Base-by-base conservation (phyloP, 352 stramenopile genomes). In the Phytophthora parvispora region DNA sequence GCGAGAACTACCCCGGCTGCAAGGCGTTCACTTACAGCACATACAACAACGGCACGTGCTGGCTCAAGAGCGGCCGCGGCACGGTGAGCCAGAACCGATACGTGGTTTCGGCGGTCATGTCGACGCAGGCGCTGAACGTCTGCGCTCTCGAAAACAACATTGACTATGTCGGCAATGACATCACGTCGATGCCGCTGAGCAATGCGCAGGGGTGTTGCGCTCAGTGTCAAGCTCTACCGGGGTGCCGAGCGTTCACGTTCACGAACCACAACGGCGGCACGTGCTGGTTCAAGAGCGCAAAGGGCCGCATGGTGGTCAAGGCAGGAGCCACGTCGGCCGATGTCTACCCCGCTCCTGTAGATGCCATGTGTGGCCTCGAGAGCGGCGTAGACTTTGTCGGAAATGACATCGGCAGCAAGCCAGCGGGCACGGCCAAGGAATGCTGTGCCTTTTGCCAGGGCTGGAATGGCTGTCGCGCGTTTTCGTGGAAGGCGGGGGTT, bases 261-360 rank as follows among this genome's bases (percentile, higher is more conserved):
- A 67, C 24, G 36, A 73, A 77, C 42, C 64, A 54, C 65, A 74
- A 75, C 22, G 69, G 69, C 25, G 80, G 80, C 20, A 83, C 73
- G 32, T 88, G 80, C 70, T 89, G 75, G 75, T 64, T 89, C 61
- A 86, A 89, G 76, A 82, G 63, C 22, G 28, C 32, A 34, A 76
- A 79, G 52, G 66, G 67, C 29, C 40, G 42, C 45, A 61, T 63
- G 52, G 32, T 63, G 27, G 25, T 60, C 16, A 67, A 60, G 20
- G 1, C 31, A 2, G 51, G 32, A 16, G 36, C 31, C 12, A 31
- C n/a, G 18, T 62, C 62, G 7, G 52, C 32, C 4, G 40, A 59
- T 8, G 36, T 56, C 40, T 64, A 62, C 31, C 32, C 34, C n/a
- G 34, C 36, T 10, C 36, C 58, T 2, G 47, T 50, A 4, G 40